phyloP scores from a whole-genome alignment of 192 early-diverging fungal genomes.

The Coemansia sp. region DNA sequence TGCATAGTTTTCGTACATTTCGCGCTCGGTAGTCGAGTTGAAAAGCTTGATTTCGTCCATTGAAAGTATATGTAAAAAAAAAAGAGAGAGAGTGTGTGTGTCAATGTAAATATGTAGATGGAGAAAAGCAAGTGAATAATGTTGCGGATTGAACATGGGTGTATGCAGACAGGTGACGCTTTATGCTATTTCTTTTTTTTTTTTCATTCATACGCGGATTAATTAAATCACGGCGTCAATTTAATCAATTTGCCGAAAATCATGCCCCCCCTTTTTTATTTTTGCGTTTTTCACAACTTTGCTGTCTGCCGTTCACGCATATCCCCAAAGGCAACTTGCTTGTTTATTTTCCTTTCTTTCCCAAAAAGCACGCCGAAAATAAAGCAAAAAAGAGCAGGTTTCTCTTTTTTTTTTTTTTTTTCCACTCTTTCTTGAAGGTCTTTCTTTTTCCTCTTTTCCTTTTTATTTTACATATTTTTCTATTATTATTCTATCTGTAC shows the following conservation, averaged over 20 bases:
- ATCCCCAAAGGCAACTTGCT: too few species aligned
- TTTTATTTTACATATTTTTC: conserved; percentile 4
- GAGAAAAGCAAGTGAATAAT: neutral
- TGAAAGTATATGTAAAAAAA: neutral
- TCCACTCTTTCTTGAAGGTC: conserved; percentile 1
- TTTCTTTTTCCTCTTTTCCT: conserved; percentile 8
- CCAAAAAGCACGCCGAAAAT: neutral
- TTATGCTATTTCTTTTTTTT: too few species aligned
- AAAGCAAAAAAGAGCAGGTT: too few species aligned
- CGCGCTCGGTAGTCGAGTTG: conserved; percentile 80
- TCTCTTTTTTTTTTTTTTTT: conserved; percentile 4
- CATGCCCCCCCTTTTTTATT: too few species aligned
- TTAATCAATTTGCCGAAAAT: too few species aligned
- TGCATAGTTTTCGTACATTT: conserved; percentile 89
- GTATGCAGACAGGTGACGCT: too few species aligned
- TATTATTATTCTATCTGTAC: neutral
- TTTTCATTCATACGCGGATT: too few species aligned
- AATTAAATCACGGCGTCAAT: too few species aligned
- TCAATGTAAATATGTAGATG: neutral
- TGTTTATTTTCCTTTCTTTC: neutral
- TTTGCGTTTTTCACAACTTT: too few species aligned
- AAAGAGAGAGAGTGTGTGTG: neutral
- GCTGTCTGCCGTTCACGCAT: too few species aligned
- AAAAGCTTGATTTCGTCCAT: conserved; percentile 79
- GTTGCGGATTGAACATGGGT: neutral